Conservation (phyloP, 1,284 basidiomycete genomes). For the Bondarzewia mesenterica region DNA sequence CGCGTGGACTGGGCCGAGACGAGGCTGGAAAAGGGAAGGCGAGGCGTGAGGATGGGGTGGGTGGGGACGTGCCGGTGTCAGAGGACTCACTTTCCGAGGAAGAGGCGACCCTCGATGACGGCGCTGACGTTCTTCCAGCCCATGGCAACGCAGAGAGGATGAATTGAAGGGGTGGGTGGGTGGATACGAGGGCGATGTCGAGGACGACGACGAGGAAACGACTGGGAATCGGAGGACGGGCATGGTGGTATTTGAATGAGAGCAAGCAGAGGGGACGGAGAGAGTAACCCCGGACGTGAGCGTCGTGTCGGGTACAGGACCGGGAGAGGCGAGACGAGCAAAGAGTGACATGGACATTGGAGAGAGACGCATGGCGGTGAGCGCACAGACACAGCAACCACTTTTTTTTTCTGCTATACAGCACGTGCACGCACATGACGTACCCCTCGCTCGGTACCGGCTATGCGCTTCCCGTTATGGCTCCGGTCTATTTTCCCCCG, state of each 20-base stretch:
- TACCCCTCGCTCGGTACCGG: background rate
- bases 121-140: conserved; percentile 69
- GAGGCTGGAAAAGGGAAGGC: conserved; percentile 36
- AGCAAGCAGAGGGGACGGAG: too few relatives aligned
- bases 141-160: too few relatives aligned
- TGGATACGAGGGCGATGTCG: background rate
- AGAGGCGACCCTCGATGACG: conserved; percentile 61
- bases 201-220: background rate
- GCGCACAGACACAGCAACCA: background rate
- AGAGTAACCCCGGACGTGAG: too few relatives aligned
- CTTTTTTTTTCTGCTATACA: background rate
- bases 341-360: background rate
- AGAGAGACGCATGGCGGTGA: background rate
- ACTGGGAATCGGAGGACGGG: background rate
- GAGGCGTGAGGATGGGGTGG: conserved; percentile 3
- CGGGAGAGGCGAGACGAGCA: background rate
- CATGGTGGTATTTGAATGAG: background rate
- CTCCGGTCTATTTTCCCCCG: conserved; percentile 1
- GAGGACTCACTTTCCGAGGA: conserved; percentile 63
- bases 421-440: background rate
- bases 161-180: conserved; percentile 8
- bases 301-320: background rate
- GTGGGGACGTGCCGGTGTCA: conserved; percentile 9
- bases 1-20: conserved; percentile 66
- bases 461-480: background rate